Percentiles rank a stretch among this genome's conserved stretches.
phyloP scores from a whole-genome alignment of 176 grass and related monocot species.

The Triticum aestivum region DNA sequence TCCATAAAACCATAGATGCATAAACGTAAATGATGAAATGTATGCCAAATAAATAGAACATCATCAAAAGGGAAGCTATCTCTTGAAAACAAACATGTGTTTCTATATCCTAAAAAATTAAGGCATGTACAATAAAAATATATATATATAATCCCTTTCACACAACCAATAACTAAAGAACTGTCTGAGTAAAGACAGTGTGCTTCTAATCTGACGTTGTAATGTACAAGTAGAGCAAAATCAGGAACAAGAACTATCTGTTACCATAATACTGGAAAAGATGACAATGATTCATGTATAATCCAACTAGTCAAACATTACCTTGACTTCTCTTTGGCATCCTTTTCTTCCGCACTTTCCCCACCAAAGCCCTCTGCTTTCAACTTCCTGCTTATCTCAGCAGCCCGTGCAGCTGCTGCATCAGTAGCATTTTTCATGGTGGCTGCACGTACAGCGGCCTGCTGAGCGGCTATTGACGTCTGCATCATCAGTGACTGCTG shows the following conservation, averaged over 20 bases:
- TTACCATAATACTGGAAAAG: not conserved
- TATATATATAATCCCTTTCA: not conserved
- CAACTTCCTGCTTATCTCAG: conserved; percentile 95
- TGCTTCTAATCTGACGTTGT: not conserved
- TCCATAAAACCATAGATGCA: conserved; percentile 7
- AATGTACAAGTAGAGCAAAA: not conserved
- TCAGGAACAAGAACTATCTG: not conserved
- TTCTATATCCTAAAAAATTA: conserved; percentile 10
- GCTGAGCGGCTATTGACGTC: conserved; percentile 70
- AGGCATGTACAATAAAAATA: conserved; percentile 10
- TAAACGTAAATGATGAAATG: not conserved
- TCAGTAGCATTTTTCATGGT: conserved; percentile 99
- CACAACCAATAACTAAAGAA: conserved; percentile 18
- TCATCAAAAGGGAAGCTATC: not conserved
- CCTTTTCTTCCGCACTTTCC: conserved; percentile 45
- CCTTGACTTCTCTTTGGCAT: conserved; percentile 67
- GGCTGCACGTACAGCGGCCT: conserved; percentile 71
- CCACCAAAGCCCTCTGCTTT: conserved; percentile 73
- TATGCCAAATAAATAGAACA: not conserved
- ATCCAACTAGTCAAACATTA: conserved; percentile 20
- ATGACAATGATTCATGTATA: not conserved
- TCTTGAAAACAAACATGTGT: conserved; percentile 7
- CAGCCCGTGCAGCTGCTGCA: conserved; percentile 86
- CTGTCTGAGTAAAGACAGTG: not conserved
- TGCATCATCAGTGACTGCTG: conserved; percentile 95